These are phyloP conservation scores for Blepharisma stoltei DNA, from an alignment of 73 alveolate genomes.

Conservation along the genomic window DNA sequence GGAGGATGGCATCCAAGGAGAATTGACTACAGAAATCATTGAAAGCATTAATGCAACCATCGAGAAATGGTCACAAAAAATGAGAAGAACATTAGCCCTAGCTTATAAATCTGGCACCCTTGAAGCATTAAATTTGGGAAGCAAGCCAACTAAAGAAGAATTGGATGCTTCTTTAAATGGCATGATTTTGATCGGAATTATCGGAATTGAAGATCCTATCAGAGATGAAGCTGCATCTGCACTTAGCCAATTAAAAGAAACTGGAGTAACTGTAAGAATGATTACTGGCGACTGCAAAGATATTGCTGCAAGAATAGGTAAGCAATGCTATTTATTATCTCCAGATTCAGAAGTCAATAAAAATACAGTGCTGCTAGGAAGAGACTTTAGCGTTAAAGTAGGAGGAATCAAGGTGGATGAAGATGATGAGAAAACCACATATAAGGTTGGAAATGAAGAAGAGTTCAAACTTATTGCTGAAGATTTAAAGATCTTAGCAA, in stretches of 20 bases:
- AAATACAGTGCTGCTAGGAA: conserved; percentile 83
- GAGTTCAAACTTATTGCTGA: conserved; percentile 57
- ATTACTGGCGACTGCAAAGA: conserved; percentile 92
- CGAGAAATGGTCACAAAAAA: neutral
- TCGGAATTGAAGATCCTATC: conserved; percentile 84
- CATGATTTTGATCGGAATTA: conserved; percentile 71
- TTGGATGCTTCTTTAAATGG: neutral
- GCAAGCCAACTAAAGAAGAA: neutral
- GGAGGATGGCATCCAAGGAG: neutral
- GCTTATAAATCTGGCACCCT: conserved; percentile 14
- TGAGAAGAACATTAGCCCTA: neutral
- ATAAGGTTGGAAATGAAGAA: conserved; percentile 59
- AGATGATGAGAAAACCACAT: neutral
- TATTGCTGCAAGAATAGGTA: conserved; percentile 90
- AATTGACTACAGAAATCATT: neutral
- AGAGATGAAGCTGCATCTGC: conserved; percentile 85
- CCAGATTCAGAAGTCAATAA: conserved; percentile 47
- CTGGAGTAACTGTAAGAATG: conserved; percentile 88
- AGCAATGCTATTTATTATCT: conserved; percentile 77
- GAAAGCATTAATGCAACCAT: neutral
- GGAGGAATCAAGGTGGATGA: conserved; percentile 29
- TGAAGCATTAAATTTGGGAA: neutral
- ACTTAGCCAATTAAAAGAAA: conserved; percentile 64
- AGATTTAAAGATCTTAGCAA: conserved; percentile 78
- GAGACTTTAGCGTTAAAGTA: conserved; percentile 41